Evolutionary conservation across 2,329 filamentous ascomycete species (phyloP), one percentile per base, ranked within the genome.

Genomic region (Fusarium veterinarium): DNA sequence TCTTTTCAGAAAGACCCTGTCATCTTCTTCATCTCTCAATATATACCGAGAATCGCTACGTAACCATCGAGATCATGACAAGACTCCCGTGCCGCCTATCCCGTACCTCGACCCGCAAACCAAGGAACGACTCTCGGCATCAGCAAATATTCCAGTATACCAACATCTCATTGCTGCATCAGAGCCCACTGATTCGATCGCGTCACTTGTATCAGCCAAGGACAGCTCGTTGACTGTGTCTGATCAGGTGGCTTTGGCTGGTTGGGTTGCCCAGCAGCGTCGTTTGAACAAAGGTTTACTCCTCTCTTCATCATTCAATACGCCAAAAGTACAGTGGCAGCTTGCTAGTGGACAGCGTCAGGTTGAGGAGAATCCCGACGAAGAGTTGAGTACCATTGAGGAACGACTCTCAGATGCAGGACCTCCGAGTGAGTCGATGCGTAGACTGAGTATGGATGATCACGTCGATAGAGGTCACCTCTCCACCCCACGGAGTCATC

Each of bases 371-470:
- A 49, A 52, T 7, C 19, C 25, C 0, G 56, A 64, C 2, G 41
- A 59, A 23, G 44, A 31, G 7, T 45, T 73, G 12, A 72, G 69
- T 13, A 62, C 61, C 6, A 73, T 73, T 23, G 59, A 72, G 1
- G 71, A 73, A 42, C 40, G 49, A 6, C 23, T 53, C 6, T 72
- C 66, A 14, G 69, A 73, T 28, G 51, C 69, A 9, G 69, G 65
- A 16, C 60, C 30, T 20, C 69, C 71, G 1, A 49, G 46, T 20
- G 23, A 45, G 31, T 48, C 60, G 6, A 38, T 56, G 37, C 48
- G 33, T 20, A 23, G 45, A 33, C 51, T 19, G 19, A 44, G 25
- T 46, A 31, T 49, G 16, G 28, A 25, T 8, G 69, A 69, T 12
- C 46, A 35, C 12, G 25, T 8, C 12, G 20, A 30, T 3, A 38